Evolutionary conservation across 495 filamentous ascomycete species (phyloP), one percentile per base, ranked within the genome.

Genomic region (Neurospora sp.): DNA sequence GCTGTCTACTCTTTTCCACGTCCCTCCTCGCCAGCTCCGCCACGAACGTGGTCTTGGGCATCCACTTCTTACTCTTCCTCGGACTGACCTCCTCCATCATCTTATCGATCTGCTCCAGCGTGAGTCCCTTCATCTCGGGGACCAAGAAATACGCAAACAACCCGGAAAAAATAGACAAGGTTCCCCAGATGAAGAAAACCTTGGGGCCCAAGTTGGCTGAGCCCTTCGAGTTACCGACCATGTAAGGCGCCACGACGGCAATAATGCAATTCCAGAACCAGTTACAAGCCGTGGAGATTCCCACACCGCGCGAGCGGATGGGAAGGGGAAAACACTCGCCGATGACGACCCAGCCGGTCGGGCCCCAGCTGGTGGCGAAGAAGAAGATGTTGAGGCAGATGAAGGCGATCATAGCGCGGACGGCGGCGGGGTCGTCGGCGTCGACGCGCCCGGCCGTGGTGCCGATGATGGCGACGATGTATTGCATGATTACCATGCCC

Each of bases 241-340:
- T 88, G 85, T 92, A 94, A 4, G 92, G 92, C 6, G 90, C 91
- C 77, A 93, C 90, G 81, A 91, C 85, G 71, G 85, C 88, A 20
- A 91, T 90, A 39, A 88, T 89, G 78, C 86, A 91, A 83, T 94
- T 94, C 91, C 91, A 94, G 76, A 94, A 88, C 93, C 93, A 96
- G 85, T 96, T 96, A 75, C 87, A 90, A 40, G 92, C 89, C 37
- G 93, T 94, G 31, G 91, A 91, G 69, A 96, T 85, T 61, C 87
- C 91, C 59, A 95, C 92, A 78, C 92, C 92, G 69, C 90, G 89
- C 31, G 92, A 90, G 72, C 93, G 91, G 81, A 94, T 94, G 70
- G 90, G 91, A 39, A 96, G 88, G 42, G 92, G 92, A 87, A 90
- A 96, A 83, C 92, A 90, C 83, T 96, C 93, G 75, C 93, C 93